Percentiles rank a stretch among this genome's conserved stretches.
These are phyloP conservation scores for Pachyrhizus erosus DNA, from an alignment of 306 rosid species.

Conservation along the genomic window DNA sequence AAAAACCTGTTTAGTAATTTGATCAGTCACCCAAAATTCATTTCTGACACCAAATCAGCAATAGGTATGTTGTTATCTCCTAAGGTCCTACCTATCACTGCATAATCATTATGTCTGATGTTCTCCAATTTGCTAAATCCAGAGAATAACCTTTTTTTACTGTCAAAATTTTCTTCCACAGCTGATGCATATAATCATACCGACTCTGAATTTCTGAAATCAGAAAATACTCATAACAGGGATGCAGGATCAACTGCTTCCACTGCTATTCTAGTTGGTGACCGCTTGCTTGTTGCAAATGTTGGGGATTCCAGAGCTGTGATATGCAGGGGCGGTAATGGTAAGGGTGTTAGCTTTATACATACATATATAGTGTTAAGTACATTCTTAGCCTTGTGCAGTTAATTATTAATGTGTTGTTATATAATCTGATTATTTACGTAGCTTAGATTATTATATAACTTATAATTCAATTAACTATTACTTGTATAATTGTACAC, in stretches of 20 bases:
- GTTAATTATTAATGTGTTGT: slow-evolving; percentile 15
- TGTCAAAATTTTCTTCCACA: slow-evolving; percentile 39
- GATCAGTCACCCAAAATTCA: slow-evolving; percentile 92
- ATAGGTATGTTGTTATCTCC: slow-evolving; percentile 68
- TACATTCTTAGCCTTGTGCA: background rate
- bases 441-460: background rate
- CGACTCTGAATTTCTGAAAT: slow-evolving; percentile 90
- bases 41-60: slow-evolving; percentile 94
- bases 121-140: slow-evolving; percentile 25
- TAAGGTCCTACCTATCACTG: background rate
- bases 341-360: slow-evolving; percentile 50
- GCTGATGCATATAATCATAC: slow-evolving; percentile 96
- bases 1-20: slow-evolving; percentile 89
- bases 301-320: slow-evolving; percentile 97
- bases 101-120: background rate
- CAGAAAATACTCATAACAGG: slow-evolving; percentile 81
- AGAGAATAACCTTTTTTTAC: slow-evolving; percentile 2
- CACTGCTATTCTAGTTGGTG: slow-evolving; percentile 94
- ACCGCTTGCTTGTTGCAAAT: slow-evolving; percentile 95
- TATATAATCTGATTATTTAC: background rate
- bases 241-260: slow-evolving; percentile 99
- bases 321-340: slow-evolving; percentile 88
- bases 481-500: background rate
- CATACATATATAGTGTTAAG: background rate
- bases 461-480: background rate